phyloP scores from a whole-genome alignment of 768 basidiomycete species.

The Roridomyces roridus region DNA sequence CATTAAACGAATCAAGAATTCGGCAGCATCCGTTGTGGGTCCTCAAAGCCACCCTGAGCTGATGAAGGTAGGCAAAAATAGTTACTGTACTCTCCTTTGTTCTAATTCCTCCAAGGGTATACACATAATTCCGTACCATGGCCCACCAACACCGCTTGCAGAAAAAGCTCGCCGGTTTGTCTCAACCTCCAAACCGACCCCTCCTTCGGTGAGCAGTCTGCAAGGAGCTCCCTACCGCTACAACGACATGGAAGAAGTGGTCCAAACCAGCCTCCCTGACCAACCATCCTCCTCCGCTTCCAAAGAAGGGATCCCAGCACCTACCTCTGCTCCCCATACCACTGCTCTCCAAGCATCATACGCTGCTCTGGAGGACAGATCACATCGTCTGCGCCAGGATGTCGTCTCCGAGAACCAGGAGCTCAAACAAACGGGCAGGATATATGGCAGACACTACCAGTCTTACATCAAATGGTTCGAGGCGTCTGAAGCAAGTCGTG shows the following conservation, averaged over 20 bases:
- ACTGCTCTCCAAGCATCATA: neutral
- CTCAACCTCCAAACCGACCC: neutral
- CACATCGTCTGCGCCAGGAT: neutral
- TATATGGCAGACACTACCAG: neutral
- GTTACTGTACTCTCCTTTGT: no score
- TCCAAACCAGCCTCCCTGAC: neutral
- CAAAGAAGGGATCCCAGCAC: no score
- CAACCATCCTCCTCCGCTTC: neutral
- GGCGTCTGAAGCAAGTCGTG: neutral
- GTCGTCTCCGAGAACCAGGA: neutral
- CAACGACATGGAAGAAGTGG: constrained; percentile 4
- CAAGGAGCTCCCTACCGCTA: neutral
- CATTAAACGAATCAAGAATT: no score
- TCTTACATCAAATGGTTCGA: neutral
- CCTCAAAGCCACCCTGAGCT: no score
- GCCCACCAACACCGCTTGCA: constrained; percentile 5
- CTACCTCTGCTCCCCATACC: no score
- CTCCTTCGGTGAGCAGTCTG: neutral
- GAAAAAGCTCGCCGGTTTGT: neutral
- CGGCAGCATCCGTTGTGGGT: no score
- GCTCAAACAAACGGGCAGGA: neutral
- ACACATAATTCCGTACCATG: constrained; percentile 3
- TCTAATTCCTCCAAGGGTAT: neutral
- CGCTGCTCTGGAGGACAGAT: neutral
- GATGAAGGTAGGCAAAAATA: no score